Evolutionary conservation across 805 yeast genomes (phyloP).

Genomic region (Spathaspora girioi): DNA sequence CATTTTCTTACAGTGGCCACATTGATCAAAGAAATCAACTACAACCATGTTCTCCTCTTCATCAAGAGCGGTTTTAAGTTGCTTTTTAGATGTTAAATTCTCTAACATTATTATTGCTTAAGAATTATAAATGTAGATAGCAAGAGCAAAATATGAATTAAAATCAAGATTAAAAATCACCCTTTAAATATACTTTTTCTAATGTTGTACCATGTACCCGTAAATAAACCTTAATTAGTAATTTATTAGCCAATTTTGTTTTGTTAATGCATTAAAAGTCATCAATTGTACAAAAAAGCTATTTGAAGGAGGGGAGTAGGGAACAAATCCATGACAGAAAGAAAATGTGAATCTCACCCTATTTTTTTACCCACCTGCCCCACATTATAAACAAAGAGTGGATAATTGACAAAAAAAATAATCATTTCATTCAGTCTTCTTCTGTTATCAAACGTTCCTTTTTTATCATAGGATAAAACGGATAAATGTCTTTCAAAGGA

Average conservation of each 20-base stretch:
- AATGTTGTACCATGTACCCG: background rate
- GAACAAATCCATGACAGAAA: background rate
- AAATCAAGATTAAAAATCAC: background rate
- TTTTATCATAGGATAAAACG: background rate
- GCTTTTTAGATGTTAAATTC: slow-evolving; percentile 6
- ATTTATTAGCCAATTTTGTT: background rate
- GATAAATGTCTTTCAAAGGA: background rate
- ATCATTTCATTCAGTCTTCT: background rate
- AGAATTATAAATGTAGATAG: background rate
- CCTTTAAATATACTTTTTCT: background rate
- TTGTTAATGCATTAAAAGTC: background rate
- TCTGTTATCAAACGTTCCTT: background rate
- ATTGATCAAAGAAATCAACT: slow-evolving; percentile 95
- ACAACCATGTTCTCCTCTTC: slow-evolving; percentile 41
- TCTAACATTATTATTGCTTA: slow-evolving; percentile 6
- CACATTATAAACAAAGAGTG: background rate
- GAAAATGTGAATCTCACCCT: background rate
- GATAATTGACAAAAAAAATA: background rate
- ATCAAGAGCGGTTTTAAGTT: slow-evolving; percentile 6
- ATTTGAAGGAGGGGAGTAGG: background rate
- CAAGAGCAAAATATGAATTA: background rate
- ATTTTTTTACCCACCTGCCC: background rate
- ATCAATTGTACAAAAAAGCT: background rate
- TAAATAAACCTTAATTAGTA: background rate
- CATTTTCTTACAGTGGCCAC: slow-evolving; percentile 96